Conservation (phyloP, 805 yeast genomes). For the Saturnispora quitensis region DNA sequence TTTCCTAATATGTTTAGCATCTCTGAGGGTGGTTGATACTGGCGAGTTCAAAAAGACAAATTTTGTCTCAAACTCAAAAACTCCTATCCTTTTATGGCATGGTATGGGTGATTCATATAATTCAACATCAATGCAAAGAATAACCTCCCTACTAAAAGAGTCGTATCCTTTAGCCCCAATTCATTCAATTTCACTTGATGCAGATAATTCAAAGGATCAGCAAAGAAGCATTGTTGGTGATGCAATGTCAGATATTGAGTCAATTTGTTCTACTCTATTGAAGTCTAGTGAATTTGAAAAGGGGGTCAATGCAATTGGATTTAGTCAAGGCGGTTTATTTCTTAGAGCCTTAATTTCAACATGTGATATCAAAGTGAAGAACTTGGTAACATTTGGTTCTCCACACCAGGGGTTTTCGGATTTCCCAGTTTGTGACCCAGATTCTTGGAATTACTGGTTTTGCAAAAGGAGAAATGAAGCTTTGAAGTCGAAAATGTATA, state of each 20-base stretch:
- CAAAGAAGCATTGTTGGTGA: conserved; percentile 50
- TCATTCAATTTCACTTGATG: conserved; percentile 45
- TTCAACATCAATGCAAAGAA: conserved; percentile 47
- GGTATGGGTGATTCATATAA: conserved; percentile 74
- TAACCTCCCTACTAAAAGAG: conserved; percentile 32
- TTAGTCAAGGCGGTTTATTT: conserved; percentile 80
- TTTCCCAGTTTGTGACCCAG: conserved; percentile 46
- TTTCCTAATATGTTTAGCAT: not conserved
- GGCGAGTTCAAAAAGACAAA: not conserved
- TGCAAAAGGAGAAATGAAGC: conserved; percentile 47
- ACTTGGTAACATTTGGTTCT: conserved; percentile 65
- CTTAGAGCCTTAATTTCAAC: conserved; percentile 57
- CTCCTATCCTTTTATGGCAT: conserved; percentile 64
- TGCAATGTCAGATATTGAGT: conserved; percentile 43
- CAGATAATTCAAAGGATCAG: conserved; percentile 43
- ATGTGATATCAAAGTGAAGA: conserved; percentile 42
- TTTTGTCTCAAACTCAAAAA: not conserved
- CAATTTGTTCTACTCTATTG: conserved; percentile 47
- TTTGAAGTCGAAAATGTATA: conserved; percentile 54
- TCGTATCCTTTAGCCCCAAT: conserved; percentile 42
- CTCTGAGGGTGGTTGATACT: not conserved
- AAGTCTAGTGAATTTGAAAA: conserved; percentile 21
- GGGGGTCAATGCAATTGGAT: conserved; percentile 70
- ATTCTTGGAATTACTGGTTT: conserved; percentile 39
- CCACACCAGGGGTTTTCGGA: conserved; percentile 75